Base-by-base conservation (phyloP, 495 filamentous ascomycete species). In the Penicillium crystallinum region DNA sequence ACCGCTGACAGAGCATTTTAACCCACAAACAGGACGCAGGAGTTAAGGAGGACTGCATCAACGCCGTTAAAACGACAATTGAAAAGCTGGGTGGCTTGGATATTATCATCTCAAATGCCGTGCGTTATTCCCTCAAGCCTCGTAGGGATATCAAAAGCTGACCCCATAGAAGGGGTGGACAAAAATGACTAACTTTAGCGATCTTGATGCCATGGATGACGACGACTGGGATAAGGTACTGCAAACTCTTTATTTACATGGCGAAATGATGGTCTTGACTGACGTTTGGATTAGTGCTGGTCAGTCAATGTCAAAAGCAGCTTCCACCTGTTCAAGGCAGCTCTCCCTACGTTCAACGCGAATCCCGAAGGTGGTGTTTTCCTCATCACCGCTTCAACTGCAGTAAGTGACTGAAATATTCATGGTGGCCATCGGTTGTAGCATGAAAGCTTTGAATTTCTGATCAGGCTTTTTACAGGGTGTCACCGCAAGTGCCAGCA, bases 161-260 rank as follows among this genome's bases (percentile, higher is more conserved):
- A 19, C 38, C 15, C 8, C 14, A 17, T 15, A 9, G 25, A 54
- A 87, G 83, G 84, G 83, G 6, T 87, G 82, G 80, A 88, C 85
- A 0, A 80, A 81, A 57, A 78, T 88, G 44, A 75, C 79, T 11
- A 68, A 66, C 10, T 89, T 87, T 54, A 64, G 49, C n/a, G 82
- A 90, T 59, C 70, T 90, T 18, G 68, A 82, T 57, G 78, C 81
- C 6, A 74, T 85, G 64, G 69, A 71, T 29, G 77, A 83, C 23
- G 77, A 77, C 5, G 87, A 89, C 27, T 91, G 87, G 86, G 85
- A 89, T 55, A 85, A 78, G 70, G 81, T 84, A 69, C 48, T 4
- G 38, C 27, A 21, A 7, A 18, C 34, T 3, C 7, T 27, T 3
- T 27, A 6, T 10, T 27, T 54, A 10, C 33, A 27, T 2, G 9